Percentiles rank a stretch among this genome's conserved stretches.
phyloP scores from a whole-genome alignment of 1,284 basidiomycete species.

The Pascua sp. region DNA sequence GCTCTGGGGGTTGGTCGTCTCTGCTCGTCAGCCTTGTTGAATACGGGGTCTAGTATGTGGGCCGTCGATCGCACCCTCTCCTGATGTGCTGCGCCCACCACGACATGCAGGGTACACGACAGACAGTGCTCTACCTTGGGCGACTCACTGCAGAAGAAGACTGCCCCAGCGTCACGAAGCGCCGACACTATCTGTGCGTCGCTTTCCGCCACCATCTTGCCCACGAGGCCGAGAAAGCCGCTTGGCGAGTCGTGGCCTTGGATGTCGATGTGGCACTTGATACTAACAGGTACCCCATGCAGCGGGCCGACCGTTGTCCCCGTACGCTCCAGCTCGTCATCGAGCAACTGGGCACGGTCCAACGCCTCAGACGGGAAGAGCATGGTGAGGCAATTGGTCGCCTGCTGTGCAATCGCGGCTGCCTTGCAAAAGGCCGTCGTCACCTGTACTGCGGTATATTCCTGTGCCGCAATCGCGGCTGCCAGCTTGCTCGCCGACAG shows the following conservation, averaged over 20 bases:
- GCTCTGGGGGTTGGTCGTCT: conserved; percentile 23
- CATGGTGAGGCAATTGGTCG: conserved; percentile 67
- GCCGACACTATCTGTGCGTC: conserved; percentile 16
- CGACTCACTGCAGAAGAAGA: conserved; percentile 18
- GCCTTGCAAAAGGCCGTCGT: conserved; percentile 7
- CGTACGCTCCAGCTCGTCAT: conserved; percentile 55
- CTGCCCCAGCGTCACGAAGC: conserved; percentile 27
- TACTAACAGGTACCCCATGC: conserved; percentile 61
- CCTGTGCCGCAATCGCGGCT: background rate
- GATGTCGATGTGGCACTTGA: conserved; percentile 54
- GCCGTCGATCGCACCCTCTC: no score
- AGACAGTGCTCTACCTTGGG: background rate
- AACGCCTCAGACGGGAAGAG: conserved; percentile 63
- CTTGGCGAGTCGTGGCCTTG: conserved; percentile 39
- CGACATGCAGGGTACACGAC: no score
- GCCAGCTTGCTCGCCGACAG: background rate
- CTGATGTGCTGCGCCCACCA: no score
- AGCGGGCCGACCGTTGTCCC: conserved; percentile 57
- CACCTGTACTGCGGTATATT: background rate
- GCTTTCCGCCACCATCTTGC: conserved; percentile 14
- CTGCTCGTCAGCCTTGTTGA: conserved; percentile 1
- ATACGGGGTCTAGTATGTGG: no score
- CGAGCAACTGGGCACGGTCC: conserved; percentile 59
- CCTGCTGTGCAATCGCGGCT: conserved; percentile 26
- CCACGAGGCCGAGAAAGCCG: conserved; percentile 20